These are phyloP conservation scores for Gossypium aridum DNA, from an alignment of 441 rosid species.

Conservation along the genomic window DNA sequence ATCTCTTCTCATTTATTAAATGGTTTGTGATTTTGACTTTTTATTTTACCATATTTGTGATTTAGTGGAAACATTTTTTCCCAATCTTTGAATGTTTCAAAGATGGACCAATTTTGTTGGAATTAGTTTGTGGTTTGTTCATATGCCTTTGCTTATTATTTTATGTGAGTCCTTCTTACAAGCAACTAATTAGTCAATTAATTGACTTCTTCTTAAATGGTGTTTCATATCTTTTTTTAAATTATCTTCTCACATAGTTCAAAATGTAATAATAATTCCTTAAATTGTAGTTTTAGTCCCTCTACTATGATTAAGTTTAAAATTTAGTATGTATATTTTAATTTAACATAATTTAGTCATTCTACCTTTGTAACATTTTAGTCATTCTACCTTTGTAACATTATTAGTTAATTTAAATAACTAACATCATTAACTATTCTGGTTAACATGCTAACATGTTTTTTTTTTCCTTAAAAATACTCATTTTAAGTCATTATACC, in stretches of 20 bases:
- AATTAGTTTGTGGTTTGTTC: not conserved
- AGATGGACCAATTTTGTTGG: not conserved
- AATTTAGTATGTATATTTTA: no score
- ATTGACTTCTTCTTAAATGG: not conserved
- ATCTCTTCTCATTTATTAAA: not conserved
- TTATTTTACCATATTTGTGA: not conserved
- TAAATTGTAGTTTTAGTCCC: no score
- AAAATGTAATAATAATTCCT: no score
- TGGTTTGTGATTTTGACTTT: conserved; percentile 1
- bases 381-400: no score
- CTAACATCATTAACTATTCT: no score
- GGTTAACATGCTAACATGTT: no score
- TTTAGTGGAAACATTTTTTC: not conserved
- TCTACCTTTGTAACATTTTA: no score
- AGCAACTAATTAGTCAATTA: not conserved
- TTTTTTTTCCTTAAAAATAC: no score
- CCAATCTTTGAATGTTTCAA: not conserved
- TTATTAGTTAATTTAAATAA: no score
- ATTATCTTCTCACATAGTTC: not conserved
- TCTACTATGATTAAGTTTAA: no score
- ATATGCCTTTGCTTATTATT: not conserved
- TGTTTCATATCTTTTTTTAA: not conserved
- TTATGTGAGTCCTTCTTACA: not conserved
- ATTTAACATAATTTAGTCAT: no score
- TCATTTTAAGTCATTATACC: no score